Conservation (phyloP, 257 asterid genomes). For the Solanum phureja region DNA sequence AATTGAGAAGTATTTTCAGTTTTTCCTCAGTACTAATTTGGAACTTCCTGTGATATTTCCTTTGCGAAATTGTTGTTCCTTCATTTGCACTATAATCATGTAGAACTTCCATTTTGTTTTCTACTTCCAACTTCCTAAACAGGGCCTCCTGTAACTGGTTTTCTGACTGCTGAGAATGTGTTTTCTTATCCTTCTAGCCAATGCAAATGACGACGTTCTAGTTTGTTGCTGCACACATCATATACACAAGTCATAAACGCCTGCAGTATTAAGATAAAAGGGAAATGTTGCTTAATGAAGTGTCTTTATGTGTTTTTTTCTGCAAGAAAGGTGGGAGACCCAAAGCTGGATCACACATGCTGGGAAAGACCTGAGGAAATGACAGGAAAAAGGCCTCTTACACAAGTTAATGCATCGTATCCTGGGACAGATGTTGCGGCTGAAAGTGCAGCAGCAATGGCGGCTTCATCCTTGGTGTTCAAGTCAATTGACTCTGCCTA, state of each 20-base stretch:
- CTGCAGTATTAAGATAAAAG: background rate
- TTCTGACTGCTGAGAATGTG: background rate
- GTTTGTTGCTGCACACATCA: background rate
- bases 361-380: conserved; percentile 55
- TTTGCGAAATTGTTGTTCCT: background rate
- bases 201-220: background rate
- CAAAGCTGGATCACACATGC: conserved; percentile 48
- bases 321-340: conserved; percentile 44
- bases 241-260: background rate
- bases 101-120: background rate
- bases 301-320: background rate
- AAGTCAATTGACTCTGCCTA: conserved; percentile 19
- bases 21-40: background rate
- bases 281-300: background rate
- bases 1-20: background rate
- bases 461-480: conserved; percentile 55
- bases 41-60: background rate
- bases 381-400: conserved; percentile 27
- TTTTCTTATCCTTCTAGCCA: background rate
- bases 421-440: conserved; percentile 71
- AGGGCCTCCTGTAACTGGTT: background rate
- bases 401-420: conserved; percentile 32
- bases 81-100: background rate
- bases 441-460: conserved; percentile 78
- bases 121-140: background rate